phyloP scores from a whole-genome alignment of 2,329 filamentous ascomycete genomes.

The Sarocladiaceae sp. region DNA sequence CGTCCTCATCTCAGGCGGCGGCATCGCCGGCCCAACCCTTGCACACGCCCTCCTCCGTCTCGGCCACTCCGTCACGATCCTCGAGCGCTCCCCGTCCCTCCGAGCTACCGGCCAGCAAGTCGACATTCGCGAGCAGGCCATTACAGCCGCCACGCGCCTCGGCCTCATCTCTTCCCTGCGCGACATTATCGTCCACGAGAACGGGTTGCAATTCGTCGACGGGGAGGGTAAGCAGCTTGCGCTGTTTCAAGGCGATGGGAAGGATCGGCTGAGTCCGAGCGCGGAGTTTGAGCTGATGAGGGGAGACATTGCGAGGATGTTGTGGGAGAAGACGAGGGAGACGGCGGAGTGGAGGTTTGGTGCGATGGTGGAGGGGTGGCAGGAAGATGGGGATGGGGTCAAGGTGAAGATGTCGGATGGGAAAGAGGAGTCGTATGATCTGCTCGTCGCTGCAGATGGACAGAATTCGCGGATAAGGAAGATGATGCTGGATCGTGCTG shows the following conservation, averaged over 20 bases:
- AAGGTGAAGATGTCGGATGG: conserved; percentile 37
- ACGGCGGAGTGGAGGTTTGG: conserved; percentile 22
- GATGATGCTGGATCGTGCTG: conserved; percentile 27
- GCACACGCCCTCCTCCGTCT: conserved; percentile 39
- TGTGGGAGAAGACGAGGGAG: conserved; percentile 35
- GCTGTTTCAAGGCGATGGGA: conserved; percentile 31
- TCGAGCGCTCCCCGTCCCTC: conserved; percentile 33
- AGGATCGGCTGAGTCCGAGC: conserved; percentile 36
- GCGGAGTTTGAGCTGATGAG: conserved; percentile 56
- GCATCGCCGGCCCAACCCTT: conserved; percentile 33
- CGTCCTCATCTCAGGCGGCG: conserved; percentile 28
- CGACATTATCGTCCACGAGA: conserved; percentile 35
- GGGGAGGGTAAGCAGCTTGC: conserved; percentile 28
- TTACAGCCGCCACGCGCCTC: conserved; percentile 45
- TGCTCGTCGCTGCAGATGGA: conserved; percentile 51
- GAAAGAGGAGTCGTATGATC: conserved; percentile 35
- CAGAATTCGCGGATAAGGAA: conserved; percentile 41
- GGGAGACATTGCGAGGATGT: conserved; percentile 44
- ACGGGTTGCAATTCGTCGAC: conserved; percentile 39
- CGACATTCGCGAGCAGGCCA: conserved; percentile 45
- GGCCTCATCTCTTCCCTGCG: conserved; percentile 39
- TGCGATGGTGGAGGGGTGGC: conserved; percentile 22
- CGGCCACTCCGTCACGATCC: conserved; percentile 32
- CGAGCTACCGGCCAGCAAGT: conserved; percentile 45
- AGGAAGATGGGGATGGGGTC: conserved; percentile 26